phyloP scores from a whole-genome alignment of 1,284 basidiomycete species.

The Boletus smithii region DNA sequence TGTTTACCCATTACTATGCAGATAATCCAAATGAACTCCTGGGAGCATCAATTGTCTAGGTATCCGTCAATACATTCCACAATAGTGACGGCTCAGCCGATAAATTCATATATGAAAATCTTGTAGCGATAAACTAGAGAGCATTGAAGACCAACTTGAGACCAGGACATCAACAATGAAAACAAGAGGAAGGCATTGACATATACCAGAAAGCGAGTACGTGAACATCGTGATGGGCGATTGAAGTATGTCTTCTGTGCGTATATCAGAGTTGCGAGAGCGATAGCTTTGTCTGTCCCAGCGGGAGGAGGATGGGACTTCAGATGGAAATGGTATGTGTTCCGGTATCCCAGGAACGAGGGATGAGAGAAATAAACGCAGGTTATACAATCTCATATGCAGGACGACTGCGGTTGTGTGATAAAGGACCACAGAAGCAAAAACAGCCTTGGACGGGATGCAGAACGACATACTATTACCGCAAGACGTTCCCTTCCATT shows the following conservation, averaged over 20 bases:
- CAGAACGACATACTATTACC: conserved; percentile 15
- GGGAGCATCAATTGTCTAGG: neutral
- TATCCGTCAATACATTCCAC: conserved; percentile 1
- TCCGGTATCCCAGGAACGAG: neutral
- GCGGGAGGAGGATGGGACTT: neutral
- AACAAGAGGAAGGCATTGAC: conserved; percentile 11
- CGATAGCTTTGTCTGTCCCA: conserved; percentile 6
- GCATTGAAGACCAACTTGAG: conserved; percentile 7
- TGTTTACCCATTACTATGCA: too few relatives aligned
- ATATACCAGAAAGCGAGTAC: conserved; percentile 14
- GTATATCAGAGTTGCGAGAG: conserved; percentile 1
- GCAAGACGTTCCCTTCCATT: conserved; percentile 14
- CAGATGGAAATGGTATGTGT: neutral
- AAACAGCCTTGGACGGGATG: neutral
- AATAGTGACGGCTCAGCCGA: conserved; percentile 16
- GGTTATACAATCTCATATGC: conserved; percentile 7
- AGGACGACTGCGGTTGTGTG: neutral
- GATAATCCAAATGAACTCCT: neutral
- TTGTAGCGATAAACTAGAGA: neutral
- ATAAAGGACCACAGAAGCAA: conserved; percentile 3
- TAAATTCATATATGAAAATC: conserved; percentile 4
- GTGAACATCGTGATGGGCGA: conserved; percentile 11
- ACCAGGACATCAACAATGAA: conserved; percentile 10
- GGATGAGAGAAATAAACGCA: conserved; percentile 3
- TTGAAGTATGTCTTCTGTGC: conserved; percentile 8